Base-by-base conservation (phyloP, 441 rosid genomes). In the Pelargonium myrrhifolium region DNA sequence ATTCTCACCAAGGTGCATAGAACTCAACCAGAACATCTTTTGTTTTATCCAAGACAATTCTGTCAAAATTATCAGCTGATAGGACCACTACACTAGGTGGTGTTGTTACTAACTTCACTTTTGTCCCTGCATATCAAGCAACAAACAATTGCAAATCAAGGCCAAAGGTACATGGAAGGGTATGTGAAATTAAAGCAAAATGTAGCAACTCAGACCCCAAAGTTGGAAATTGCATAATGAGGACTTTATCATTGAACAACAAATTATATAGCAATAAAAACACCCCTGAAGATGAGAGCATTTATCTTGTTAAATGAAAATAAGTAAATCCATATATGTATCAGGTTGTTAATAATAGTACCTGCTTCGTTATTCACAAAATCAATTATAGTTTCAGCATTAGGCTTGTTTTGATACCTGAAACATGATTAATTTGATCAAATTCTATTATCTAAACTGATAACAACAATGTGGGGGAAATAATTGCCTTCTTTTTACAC, bases 1-100 rank as follows among this genome's bases (percentile, higher is more conserved):
- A 45, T 45, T 45, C 53, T 51, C 15, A 51, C 58, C 58, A 51
- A 51, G 58, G 58, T 51, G 58, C 58, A 15, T 51, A 14, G 58
- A 51, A 51, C 58, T 51, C 10, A 51, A 51, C 58, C 58, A 51
- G 18, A 15, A 51, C 58, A 51, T 51, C 17, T 51, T 15, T 51
- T 0, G 58, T 51, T 51, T 51, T 20, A 15, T 51, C 58, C 58
- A 51, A 15, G 58, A 15, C 58, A 3, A 51, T 51, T 51, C 18
- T 51, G 17, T 51, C 18, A 15, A 51, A 51, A 51, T 51, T 51
- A 51, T 15, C 58, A 51, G 58, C 58, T 17, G 58, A 2, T 1
- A 51, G 21, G 15, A 15, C 58, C 21, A 51, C 58, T 15, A 51
- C 21, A 51, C 58, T 51, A 6, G 58, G 18, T 17, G 58, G 58